Percentiles rank a stretch among this genome's conserved stretches.
phyloP scores from a whole-genome alignment of 148 eudicot genomes.

The Fagopyrum tataricum region DNA sequence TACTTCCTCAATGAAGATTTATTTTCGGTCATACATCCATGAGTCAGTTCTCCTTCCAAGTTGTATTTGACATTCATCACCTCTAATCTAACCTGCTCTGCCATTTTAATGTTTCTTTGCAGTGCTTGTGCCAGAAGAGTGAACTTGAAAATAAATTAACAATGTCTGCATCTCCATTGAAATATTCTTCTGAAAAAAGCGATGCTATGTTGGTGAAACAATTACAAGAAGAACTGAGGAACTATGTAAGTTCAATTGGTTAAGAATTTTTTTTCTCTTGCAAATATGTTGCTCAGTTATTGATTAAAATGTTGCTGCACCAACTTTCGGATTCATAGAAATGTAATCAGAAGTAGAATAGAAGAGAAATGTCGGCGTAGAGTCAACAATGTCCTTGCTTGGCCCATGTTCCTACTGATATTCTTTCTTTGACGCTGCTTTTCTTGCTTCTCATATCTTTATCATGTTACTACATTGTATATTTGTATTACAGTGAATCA shows the following conservation, averaged over 20 bases:
- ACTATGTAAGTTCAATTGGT: slow-evolving; percentile 43
- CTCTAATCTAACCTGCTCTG: not conserved
- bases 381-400: not conserved
- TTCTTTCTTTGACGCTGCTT: not conserved
- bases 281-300: not conserved
- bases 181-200: slow-evolving; percentile 38
- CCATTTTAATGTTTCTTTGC: slow-evolving; percentile 16
- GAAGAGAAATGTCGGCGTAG: not conserved
- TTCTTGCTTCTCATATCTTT: not conserved
- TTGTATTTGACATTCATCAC: not conserved
- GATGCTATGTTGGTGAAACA: slow-evolving; percentile 61
- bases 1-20: not conserved
- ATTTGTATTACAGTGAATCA: not conserved
- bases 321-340: not conserved
- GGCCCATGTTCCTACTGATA: not conserved
- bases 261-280: not conserved
- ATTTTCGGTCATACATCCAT: not conserved
- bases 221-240: slow-evolving; percentile 79
- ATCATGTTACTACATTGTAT: not conserved
- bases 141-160: slow-evolving; percentile 51
- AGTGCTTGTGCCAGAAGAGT: slow-evolving; percentile 68
- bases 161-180: slow-evolving; percentile 30
- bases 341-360: not conserved
- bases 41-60: not conserved
- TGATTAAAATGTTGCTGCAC: slow-evolving; percentile 1